Base-by-base conservation (phyloP, 2,329 filamentous ascomycete genomes). In the Colletotrichum tamarilloi region DNA sequence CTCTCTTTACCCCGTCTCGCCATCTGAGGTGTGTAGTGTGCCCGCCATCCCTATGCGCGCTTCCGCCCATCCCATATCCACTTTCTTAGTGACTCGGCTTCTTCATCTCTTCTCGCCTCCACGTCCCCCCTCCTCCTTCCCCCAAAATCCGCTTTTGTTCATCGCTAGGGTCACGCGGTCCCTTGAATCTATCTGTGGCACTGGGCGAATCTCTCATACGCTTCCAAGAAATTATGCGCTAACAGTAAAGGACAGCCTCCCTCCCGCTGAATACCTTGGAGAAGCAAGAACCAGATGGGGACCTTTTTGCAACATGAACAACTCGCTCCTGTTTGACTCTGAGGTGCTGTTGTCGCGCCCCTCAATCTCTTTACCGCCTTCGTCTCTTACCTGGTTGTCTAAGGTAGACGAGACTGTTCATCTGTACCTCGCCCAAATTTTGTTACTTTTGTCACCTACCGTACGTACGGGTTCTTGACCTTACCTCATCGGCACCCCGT, bases 111-210 rank as follows among this genome's bases (percentile, higher is more conserved):
- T 55, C 42, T 58, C 63, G 63, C 63, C 46, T 67, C 63, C 49
- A 60, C 46, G 56, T 67, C 52, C 59, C 52, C 62, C 60, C 32
- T 35, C 32, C 11, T 35, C 8, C 32, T 32, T 8, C 12, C 19
- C 46, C 46, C 62, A 46, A 64, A 62, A 57, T 42, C 49, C 63
- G 57, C 55, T 58, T 52, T 28, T 59, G 8, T 42, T 30, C 62
- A 52, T 74, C 58, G 57, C 49, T 66, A 28, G 55, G 71, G 71
- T 73, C 71, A 73, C 71, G 71, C 71, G 71, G 71, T 71, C 71
- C 49, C 67, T 66, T 28, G 56, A 71, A 73, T 73, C 71, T 73
- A 73, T 73, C 71, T 73, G 67, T 71, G 62, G 71, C 71, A 73
- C 49, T 65, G 60, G 70, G 55, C 67, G 26, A 62, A 60, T 73